Percentiles rank a stretch among this genome's conserved stretches.
phyloP scores from a whole-genome alignment of 306 rosid genomes.

The Chamaecrista fasciculata region DNA sequence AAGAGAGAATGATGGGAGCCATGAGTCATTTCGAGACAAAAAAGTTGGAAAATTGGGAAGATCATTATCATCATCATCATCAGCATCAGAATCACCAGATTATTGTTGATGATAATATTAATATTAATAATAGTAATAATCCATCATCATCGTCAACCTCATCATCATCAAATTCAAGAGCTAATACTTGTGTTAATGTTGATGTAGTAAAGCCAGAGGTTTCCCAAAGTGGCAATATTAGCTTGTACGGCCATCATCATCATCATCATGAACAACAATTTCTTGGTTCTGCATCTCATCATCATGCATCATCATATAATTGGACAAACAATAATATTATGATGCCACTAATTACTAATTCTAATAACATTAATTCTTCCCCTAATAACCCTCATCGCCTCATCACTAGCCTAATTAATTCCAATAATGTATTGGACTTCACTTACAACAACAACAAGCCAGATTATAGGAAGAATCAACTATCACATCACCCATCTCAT shows the following conservation, averaged over 20 bases:
- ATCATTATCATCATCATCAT: too few species aligned
- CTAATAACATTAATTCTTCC: constrained; percentile 36
- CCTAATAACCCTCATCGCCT: constrained; percentile 50
- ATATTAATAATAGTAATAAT: too few species aligned
- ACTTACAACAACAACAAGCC: constrained; percentile 40
- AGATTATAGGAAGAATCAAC: constrained; percentile 39
- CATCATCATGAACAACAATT: constrained; percentile 39
- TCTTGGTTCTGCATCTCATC: constrained; percentile 29
- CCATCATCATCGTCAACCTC: neutral
- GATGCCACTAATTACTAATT: constrained; percentile 41
- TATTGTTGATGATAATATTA: constrained; percentile 25
- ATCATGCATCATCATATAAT: neutral
- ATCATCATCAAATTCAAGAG: constrained; percentile 34
- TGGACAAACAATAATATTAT: constrained; percentile 41
- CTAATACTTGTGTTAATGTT: constrained; percentile 28
- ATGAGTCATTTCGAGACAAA: constrained; percentile 42
- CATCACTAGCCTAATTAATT: constrained; percentile 44
- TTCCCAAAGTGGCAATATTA: constrained; percentile 43
- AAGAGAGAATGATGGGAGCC: constrained; percentile 46
- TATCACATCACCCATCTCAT: constrained; percentile 48
- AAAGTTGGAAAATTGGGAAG: constrained; percentile 57
- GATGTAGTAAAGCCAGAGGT: constrained; percentile 60
- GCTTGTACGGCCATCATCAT: constrained; percentile 37
- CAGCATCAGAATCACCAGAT: too few species aligned
- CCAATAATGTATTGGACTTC: constrained; percentile 59